These are phyloP conservation scores for Teratosphaeria gauchensis DNA, from an alignment of 2,329 filamentous ascomycete genomes.

Conservation along the genomic window DNA sequence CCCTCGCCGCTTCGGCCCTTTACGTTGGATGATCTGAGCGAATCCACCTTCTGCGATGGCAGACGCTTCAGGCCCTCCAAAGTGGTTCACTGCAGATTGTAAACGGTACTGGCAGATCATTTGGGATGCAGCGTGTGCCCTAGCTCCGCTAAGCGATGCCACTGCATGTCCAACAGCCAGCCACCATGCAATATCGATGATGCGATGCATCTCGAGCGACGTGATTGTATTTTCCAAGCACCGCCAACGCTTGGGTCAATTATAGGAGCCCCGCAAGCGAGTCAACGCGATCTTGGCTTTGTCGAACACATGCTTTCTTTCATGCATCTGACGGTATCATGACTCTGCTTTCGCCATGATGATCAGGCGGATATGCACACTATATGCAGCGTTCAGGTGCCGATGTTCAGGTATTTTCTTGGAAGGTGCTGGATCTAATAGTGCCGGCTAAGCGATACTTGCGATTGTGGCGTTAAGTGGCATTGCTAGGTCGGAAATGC, in stretches of 20 bases:
- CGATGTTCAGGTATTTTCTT: background rate
- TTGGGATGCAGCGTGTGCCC: background rate
- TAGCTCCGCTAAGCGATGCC: background rate
- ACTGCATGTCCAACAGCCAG: background rate
- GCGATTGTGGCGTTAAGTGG: background rate
- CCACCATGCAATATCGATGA: background rate
- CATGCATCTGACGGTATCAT: background rate
- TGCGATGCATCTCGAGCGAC: background rate
- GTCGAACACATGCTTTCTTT: background rate
- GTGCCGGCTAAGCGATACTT: background rate
- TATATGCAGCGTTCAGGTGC: background rate
- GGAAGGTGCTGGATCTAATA: background rate
- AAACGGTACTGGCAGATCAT: background rate
- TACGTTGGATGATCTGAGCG: background rate
- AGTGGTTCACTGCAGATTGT: background rate
- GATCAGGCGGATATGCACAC: background rate
- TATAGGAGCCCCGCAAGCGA: background rate
- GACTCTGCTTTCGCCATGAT: background rate
- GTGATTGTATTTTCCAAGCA: background rate
- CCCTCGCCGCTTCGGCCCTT: background rate
- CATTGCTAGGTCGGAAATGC: background rate
- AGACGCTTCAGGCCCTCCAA: background rate
- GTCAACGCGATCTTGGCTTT: background rate
- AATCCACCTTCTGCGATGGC: background rate
- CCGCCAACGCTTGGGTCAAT: background rate